Percentiles rank a stretch among this genome's conserved stretches.
Conservation (phyloP, 306 rosid genomes). For the Inga laurina region DNA sequence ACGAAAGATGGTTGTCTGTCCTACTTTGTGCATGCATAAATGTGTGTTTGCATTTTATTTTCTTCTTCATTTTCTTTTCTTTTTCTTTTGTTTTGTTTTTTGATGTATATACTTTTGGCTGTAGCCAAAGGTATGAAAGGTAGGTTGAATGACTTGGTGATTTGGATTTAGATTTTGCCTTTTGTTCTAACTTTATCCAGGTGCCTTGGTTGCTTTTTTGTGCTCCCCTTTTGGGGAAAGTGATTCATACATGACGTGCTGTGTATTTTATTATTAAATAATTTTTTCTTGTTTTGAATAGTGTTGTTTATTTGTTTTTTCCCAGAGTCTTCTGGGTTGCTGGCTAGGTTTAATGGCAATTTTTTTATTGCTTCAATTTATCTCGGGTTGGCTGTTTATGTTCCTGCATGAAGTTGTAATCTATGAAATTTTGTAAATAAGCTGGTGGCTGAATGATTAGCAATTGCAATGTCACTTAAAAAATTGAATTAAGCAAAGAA, state of each 20-base stretch:
- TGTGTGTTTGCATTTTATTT: neutral
- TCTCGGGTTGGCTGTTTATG: slow-evolving; percentile 1
- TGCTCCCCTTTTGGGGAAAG: neutral
- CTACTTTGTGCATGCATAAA: neutral
- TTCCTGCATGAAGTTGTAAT: neutral
- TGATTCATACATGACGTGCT: neutral
- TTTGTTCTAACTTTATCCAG: neutral
- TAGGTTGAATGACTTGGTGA: neutral
- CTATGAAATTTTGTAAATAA: slow-evolving; percentile 13
- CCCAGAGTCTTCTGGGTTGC: neutral
- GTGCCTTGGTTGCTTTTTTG: neutral
- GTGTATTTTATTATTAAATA: slow-evolving; percentile 5
- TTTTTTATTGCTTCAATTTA: neutral
- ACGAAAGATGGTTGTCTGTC: neutral
- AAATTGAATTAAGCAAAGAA: neutral
- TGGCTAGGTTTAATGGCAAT: slow-evolving; percentile 9
- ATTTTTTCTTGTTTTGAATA: slow-evolving; percentile 11
- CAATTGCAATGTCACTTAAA: slow-evolving; percentile 14
- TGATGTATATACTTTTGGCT: neutral
- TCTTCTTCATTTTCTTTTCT: neutral
- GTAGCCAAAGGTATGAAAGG: slow-evolving; percentile 20
- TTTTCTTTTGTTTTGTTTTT: no score
- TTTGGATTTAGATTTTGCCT: slow-evolving; percentile 9
- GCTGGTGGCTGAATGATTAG: neutral
- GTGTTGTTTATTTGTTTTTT: slow-evolving; percentile 13